Evolutionary conservation across 331 rosid genomes (phyloP), one percentile per base, ranked within the genome.

Genomic region (Malus hybrid): DNA sequence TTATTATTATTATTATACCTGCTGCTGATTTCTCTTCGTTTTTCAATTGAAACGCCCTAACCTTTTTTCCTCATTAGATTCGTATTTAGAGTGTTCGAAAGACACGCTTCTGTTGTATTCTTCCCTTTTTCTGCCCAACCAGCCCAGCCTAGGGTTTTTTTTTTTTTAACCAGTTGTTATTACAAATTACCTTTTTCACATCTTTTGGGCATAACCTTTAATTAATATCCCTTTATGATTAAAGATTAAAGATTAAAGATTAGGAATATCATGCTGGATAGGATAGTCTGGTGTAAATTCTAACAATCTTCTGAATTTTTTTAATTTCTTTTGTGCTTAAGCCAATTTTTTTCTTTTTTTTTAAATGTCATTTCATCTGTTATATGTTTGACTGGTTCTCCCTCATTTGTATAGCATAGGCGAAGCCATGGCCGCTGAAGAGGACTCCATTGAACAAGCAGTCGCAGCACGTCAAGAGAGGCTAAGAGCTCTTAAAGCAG

Each of bases 401-500:
- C 44, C 44, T 39, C 44, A 39, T 39, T 39, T 39, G 44, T 39
- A 39, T 39, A 39, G 44, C 44, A 39, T 56, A 13, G 69, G 79
- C 48, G 62, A 71, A 77, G 80, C 19, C n/a, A 90, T 92, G 97
- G 83, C 81, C 59, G 46, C 48, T 24, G 93, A 90, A 82, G 97
- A 82, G 5, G 97, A 87, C 14, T 85, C 96, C 33, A 59, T 90
- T 46, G 95, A 91, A 48, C 86, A 86, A 88, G 85, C 82, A 32
- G 93, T 75, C 18, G 85, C 90, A 5, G 85, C 88, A 0, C 97
- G 99, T 57, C 84, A 85, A 27, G 99, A 94, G 78, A 90, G 95
- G 80, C 83, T 92, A 9, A 87, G 65, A 52, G 90, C 99, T 24
- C 92, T 92, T 8, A 88, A 87, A 80, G 88, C 93, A n/a, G 97